Evolutionary conservation across 768 basidiomycete genomes (phyloP), one percentile per base, ranked within the genome.

Genomic region (Leucogyrophana mollusca): DNA sequence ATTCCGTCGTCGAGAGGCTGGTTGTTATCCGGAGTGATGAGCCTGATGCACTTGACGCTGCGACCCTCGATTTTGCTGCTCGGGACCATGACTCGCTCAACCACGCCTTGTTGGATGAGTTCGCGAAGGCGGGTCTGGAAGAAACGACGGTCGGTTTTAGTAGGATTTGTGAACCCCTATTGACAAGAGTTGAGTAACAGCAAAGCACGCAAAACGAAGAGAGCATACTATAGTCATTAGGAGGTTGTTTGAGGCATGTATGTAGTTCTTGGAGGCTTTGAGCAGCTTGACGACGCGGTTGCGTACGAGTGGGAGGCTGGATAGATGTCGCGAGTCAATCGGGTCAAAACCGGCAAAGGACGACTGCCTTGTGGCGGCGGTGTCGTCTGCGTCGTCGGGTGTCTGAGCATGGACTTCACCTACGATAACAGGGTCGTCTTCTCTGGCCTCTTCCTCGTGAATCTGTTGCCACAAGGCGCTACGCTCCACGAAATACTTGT

Each of bases 401-500:
- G 23, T 20, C 40, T 55, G 50, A 36, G 46, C 45, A 18, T 23
- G 49, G 13, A 25, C 47, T 22, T 58, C 53, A 9, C 43, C 56
- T 10, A 39, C 34, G 23, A 43, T 16, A 9, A 51, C 39, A 9
- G 49, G 53, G 24, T 65, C 55, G n/a, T 56, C 68, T 14, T 66
- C 65, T 41, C 70, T 66, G 37, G 61, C 69, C 61, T 87, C 86
- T 66, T 90, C 89, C 14, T 82, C 78, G 10, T 81, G 79, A 46
- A 92, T 85, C 45, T 76, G 79, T 57, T 82, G 79, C 90, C 90
- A 92, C n/a, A 80, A 72, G 0, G 79, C 71, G 56, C 79, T 88
- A 30, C 78, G 74, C 40, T 90, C 83, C 57, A 85, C 88, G 62
- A 93, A 94, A 60, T 93, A 83, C 55, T 78, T 86, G 69, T 92